A percentile compares a stretch with the other conserved stretches of the same genome.
phyloP scores from a whole-genome alignment of 2,329 filamentous ascomycete genomes.

The Claviceps sorghi region DNA sequence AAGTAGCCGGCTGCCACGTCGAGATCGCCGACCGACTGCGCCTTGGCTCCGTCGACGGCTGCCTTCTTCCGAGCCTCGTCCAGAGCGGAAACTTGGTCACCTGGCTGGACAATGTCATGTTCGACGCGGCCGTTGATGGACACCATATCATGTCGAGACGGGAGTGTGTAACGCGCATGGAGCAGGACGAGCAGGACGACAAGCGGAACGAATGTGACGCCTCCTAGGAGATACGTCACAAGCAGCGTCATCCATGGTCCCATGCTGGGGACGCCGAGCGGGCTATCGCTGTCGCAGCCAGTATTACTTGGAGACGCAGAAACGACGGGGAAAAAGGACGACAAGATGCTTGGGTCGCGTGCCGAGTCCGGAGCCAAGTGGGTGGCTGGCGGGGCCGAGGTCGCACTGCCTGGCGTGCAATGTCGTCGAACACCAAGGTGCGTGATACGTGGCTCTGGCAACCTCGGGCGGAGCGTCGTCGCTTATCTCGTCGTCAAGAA shows the following conservation, averaged over 20 bases:
- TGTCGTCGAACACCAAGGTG: not conserved
- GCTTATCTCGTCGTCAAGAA: not conserved
- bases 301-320: not conserved
- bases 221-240: constrained; percentile 68
- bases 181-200: constrained; percentile 45
- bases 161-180: constrained; percentile 56
- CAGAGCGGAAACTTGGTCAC: constrained; percentile 51
- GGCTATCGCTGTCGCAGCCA: not conserved
- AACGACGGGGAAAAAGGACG: not conserved
- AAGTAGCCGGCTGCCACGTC: constrained; percentile 87
- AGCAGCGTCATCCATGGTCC: constrained; percentile 44
- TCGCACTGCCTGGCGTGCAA: not conserved
- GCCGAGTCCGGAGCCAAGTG: not conserved
- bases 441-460: not conserved
- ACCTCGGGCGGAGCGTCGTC: not conserved
- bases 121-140: constrained; percentile 15
- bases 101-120: constrained; percentile 36
- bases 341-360: not conserved
- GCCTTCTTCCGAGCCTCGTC: constrained; percentile 42
- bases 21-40: constrained; percentile 42
- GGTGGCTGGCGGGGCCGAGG: not conserved
- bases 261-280: constrained; percentile 22
- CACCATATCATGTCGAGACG: constrained; percentile 30
- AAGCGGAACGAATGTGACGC: constrained; percentile 74
- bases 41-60: constrained; percentile 43